phyloP scores from a whole-genome alignment of 257 asterid species.

The Solanum bulbocastanum region DNA sequence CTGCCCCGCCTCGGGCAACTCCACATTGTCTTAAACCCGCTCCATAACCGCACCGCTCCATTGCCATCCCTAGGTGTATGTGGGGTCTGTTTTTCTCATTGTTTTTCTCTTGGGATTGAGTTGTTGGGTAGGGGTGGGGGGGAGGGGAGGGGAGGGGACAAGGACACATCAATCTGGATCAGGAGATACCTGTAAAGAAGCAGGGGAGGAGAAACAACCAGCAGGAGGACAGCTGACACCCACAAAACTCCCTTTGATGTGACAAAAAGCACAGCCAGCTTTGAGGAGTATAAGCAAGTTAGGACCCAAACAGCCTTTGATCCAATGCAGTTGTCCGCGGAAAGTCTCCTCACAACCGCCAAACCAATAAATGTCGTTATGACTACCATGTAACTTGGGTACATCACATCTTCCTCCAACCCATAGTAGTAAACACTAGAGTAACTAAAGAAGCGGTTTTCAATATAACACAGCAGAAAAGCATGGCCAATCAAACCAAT shows the following conservation, averaged over 20 bases:
- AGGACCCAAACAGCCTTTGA: slow-evolving; percentile 89
- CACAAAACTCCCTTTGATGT: slow-evolving; percentile 83
- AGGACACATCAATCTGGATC: slow-evolving; percentile 1
- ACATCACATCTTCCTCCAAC: slow-evolving; percentile 92
- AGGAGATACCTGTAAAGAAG: slow-evolving; percentile 78
- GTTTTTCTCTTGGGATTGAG: background rate
- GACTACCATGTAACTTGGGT: slow-evolving; percentile 95
- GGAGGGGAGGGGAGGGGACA: background rate
- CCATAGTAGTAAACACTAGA: slow-evolving; percentile 90
- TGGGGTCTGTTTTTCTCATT: background rate
- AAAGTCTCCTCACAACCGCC: slow-evolving; percentile 88
- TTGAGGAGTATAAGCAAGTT: slow-evolving; percentile 74
- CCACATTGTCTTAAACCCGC: no score
- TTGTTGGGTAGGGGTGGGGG: background rate
- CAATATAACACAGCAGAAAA: slow-evolving; percentile 75
- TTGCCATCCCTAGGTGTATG: background rate
- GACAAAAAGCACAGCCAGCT: slow-evolving; percentile 83
- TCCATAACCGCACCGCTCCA: no score
- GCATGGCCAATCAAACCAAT: slow-evolving; percentile 84
- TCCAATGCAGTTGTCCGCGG: slow-evolving; percentile 65
- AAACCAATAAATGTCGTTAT: slow-evolving; percentile 81
- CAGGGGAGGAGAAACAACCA: slow-evolving; percentile 93
- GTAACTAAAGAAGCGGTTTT: slow-evolving; percentile 74
- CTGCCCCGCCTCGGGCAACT: no score
- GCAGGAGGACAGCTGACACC: slow-evolving; percentile 83